Evolutionary conservation across 352 stramenopile genomes (phyloP).

Genomic region (Phytophthora syringae): DNA sequence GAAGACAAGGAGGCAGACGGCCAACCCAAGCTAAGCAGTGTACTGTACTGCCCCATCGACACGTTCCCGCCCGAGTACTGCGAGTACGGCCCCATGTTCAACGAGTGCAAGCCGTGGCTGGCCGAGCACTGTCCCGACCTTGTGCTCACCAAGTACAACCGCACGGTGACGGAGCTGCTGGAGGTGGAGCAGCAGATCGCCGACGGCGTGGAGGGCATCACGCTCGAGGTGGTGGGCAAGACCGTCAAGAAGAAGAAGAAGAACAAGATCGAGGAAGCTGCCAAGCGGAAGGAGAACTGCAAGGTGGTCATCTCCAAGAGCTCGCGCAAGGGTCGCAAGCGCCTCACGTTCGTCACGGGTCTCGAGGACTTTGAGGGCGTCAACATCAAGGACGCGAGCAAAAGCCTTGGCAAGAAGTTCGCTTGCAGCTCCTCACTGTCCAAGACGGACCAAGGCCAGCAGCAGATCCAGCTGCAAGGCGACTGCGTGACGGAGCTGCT

Average conservation of each 20-base stretch:
- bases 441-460: slow-evolving; percentile 75
- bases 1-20: slow-evolving; percentile 46
- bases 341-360: slow-evolving; percentile 82
- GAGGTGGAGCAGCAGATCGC: slow-evolving; percentile 84
- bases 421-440: slow-evolving; percentile 83
- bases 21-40: slow-evolving; percentile 57
- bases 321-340: slow-evolving; percentile 81
- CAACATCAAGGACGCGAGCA: slow-evolving; percentile 86
- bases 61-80: slow-evolving; percentile 87
- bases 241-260: slow-evolving; percentile 89
- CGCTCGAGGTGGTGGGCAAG: slow-evolving; percentile 70
- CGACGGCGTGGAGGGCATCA: slow-evolving; percentile 77
- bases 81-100: slow-evolving; percentile 86
- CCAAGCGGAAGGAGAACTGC: slow-evolving; percentile 74
- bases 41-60: slow-evolving; percentile 88
- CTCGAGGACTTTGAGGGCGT: slow-evolving; percentile 83
- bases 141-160: slow-evolving; percentile 85
- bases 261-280: slow-evolving; percentile 77
- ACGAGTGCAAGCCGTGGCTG: slow-evolving; percentile 86
- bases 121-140: slow-evolving; percentile 76
- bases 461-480: slow-evolving; percentile 86
- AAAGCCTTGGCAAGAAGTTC: slow-evolving; percentile 85
- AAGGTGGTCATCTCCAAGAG: slow-evolving; percentile 75
- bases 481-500: slow-evolving; percentile 79
- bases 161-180: slow-evolving; percentile 76